Evolutionary conservation across 2,329 filamentous ascomycete species (phyloP).

Genomic region (Xylariaceae sp.): DNA sequence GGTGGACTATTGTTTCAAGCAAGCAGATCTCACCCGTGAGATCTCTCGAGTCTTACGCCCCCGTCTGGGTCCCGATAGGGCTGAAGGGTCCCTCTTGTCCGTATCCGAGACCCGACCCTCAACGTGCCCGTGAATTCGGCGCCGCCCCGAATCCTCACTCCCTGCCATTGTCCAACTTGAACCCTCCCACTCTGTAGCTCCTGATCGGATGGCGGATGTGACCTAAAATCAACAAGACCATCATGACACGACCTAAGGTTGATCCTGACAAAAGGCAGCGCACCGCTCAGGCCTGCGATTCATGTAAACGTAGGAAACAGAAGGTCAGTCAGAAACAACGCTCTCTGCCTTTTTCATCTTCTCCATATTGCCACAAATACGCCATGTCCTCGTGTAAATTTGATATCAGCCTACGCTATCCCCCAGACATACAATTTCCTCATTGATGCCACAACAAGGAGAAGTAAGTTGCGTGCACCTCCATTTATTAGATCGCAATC

Average conservation of each 20-base stretch:
- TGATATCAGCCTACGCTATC: neutral
- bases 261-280: conserved; percentile 56
- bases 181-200: conserved; percentile 25
- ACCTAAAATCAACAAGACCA: conserved; percentile 25
- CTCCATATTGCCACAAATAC: neutral
- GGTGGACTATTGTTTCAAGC: conserved; percentile 14
- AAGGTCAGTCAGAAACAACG: conserved; percentile 45
- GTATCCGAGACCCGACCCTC: conserved; percentile 31
- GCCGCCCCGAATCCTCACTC: conserved; percentile 25
- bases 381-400: neutral
- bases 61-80: conserved; percentile 29
- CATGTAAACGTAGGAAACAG: conserved; percentile 61
- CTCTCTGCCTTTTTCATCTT: neutral
- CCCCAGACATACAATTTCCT: neutral
- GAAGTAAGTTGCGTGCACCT: conserved; percentile 11
- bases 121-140: conserved; percentile 27
- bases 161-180: conserved; percentile 25
- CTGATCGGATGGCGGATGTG: conserved; percentile 33
- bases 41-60: conserved; percentile 21
- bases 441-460: conserved; percentile 12
- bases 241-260: conserved; percentile 49
- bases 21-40: conserved; percentile 17
- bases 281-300: conserved; percentile 58
- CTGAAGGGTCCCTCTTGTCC: conserved; percentile 27
- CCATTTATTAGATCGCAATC: conserved; percentile 1